Conservation (phyloP, 768 basidiomycete species). For the Kwoniella dendrophila region DNA sequence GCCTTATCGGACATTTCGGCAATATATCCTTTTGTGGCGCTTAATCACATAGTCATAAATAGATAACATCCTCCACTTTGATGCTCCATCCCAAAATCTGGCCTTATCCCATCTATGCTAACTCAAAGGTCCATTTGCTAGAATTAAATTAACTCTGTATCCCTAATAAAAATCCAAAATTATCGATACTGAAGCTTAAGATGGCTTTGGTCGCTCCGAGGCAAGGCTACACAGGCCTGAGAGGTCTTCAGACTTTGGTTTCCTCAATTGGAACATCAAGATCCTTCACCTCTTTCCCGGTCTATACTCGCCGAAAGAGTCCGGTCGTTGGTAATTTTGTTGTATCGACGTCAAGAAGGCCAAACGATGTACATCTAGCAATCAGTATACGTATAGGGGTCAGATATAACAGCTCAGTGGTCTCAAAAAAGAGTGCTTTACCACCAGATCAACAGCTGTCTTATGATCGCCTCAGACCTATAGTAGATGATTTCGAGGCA, state of each 20-base stretch:
- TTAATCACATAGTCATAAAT: not conserved
- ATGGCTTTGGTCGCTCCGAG: not conserved
- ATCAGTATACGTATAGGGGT: not conserved
- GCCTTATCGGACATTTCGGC: constrained; percentile 11
- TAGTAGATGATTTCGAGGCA: constrained; percentile 78
- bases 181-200: too few relatives aligned
- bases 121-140: too few relatives aligned
- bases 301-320: not conserved
- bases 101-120: too few relatives aligned
- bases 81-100: not conserved
- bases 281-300: not conserved
- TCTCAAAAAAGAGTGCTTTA: not conserved
- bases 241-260: not conserved
- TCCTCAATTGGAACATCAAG: not conserved
- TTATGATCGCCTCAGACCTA: constrained; percentile 33
- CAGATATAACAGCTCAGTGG: not conserved
- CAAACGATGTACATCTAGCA: not conserved
- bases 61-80: constrained; percentile 5
- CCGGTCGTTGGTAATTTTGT: not conserved
- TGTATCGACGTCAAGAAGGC: not conserved
- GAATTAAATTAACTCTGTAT: too few relatives aligned
- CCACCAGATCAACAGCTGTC: constrained; percentile 31
- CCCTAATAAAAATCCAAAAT: too few relatives aligned
- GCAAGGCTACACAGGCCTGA: too few relatives aligned
- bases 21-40: not conserved